Base-by-base conservation (phyloP, 345 rosid genomes). In the Lepidium sativum region DNA sequence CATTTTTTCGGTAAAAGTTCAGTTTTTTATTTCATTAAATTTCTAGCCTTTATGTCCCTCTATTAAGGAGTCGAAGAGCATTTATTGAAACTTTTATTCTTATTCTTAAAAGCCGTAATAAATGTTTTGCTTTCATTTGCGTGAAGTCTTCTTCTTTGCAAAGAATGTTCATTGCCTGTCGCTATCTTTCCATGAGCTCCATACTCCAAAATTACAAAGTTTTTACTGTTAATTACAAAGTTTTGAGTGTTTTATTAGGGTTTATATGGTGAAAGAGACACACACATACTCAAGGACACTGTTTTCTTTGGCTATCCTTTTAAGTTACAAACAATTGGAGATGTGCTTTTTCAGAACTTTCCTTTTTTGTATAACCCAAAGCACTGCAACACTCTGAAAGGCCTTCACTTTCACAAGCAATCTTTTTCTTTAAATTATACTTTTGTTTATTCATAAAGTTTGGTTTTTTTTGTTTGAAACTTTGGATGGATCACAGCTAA, bases 401-500 rank as follows among this genome's bases (percentile, higher is more conserved):
- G 64, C 23, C 34, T 54, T 16, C 34, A 45, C 34, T 32, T 40
- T 72, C 70, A 60, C 41, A 25, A 35, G 49, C 67, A 42, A 60
- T 21, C 39, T 32, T 54, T 49, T 70, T n/a, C 5, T 10, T 11
- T 29, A n/a, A n/a, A n/a, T 23, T n/a, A 16, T 4, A 11, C 2
- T 2, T 0, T 48, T 2, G 4, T 3, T 0, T 52, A 12, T 15
- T 12, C 6, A 64, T 50, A 21, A 65, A 61, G 49, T 65, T 50
- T 20, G 40, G 48, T 27, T 53, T 62, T 53, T 62, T 18, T 7
- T 8, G 21, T 15, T 33, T 58, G 6, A 6, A 44, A 25, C 2
- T 43, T 29, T 43, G 32, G 35, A 33, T 59, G 61, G 63, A 47
- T 21, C 71, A 54, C 90, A 91, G 98, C 74, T 91, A 4, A 88